These are phyloP conservation scores for Coniella vitis DNA, from an alignment of 2,329 filamentous ascomycete species.

Conservation along the genomic window DNA sequence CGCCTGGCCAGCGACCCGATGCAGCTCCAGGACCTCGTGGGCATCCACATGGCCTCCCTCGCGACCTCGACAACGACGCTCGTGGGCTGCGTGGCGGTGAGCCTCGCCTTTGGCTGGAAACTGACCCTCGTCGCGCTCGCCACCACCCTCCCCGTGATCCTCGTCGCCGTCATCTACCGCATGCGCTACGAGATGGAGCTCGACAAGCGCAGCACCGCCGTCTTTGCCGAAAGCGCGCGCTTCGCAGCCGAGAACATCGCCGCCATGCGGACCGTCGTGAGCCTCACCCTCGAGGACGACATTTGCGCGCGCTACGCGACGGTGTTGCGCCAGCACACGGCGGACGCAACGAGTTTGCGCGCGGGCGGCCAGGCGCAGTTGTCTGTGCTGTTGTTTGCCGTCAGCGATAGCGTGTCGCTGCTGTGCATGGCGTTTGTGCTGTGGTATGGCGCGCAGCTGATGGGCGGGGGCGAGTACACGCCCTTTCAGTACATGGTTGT, in stretches of 20 bases:
- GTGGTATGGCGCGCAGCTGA: constrained; percentile 34
- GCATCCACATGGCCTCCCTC: constrained; percentile 52
- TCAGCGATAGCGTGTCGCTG: constrained; percentile 40
- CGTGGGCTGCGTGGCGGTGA: constrained; percentile 47
- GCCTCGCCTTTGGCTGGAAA: constrained; percentile 71
- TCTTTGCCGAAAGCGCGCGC: constrained; percentile 55
- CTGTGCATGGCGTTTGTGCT: constrained; percentile 53
- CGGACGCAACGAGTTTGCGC: constrained; percentile 17
- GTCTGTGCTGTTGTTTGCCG: constrained; percentile 27
- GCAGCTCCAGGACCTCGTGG: constrained; percentile 39
- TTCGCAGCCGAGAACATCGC: constrained; percentile 58
- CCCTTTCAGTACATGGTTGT: constrained; percentile 29
- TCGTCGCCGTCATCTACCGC: constrained; percentile 33
- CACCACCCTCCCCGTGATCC: constrained; percentile 27
- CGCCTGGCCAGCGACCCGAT: constrained; percentile 49
- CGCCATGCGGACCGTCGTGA: constrained; percentile 55
- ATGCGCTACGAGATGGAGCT: constrained; percentile 50
- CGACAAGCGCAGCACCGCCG: constrained; percentile 47
- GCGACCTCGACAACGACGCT: constrained; percentile 53
- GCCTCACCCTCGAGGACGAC: constrained; percentile 53
- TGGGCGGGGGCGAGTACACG: constrained; percentile 25
- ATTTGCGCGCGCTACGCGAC: constrained; percentile 37
- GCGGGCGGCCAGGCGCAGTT: constrained; percentile 26
- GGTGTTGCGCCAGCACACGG: constrained; percentile 29
- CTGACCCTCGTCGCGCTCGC: constrained; percentile 52